Conservation (phyloP, 345 rosid genomes). For the Eucalyptus pauciflora region DNA sequence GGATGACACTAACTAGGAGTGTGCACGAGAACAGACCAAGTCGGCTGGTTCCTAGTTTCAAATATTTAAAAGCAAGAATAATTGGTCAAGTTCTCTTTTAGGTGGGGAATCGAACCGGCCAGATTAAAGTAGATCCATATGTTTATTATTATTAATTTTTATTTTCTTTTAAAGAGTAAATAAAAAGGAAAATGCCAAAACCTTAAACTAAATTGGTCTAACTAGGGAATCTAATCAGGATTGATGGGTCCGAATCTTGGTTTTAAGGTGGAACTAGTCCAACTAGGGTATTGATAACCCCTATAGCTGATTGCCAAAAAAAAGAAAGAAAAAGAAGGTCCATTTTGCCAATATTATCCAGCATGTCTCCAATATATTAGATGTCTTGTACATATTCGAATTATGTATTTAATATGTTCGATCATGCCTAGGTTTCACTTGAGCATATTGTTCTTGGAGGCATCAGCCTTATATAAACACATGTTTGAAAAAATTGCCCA, state of each 20-base stretch:
- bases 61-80: no score
- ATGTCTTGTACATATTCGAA: neutral
- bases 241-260: rapidly evolving
- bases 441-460: neutral
- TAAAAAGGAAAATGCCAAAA: neutral
- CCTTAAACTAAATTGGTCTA: no score
- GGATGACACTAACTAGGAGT: neutral
- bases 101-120: neutral
- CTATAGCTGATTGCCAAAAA: no score
- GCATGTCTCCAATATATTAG: neutral
- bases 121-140: rapidly evolving
- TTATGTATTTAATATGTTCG: neutral
- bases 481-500: no score
- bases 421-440: neutral
- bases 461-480: no score
- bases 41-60: no score
- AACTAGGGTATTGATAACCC: neutral
- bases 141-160: no score
- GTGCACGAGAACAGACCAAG: no score
- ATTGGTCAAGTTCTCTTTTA: neutral
- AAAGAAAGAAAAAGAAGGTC: neutral
- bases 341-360: neutral
- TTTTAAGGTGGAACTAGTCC: neutral
- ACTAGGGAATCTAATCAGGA: neutral
- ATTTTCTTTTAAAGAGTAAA: neutral